Base-by-base conservation (phyloP, 179 eudicot species). In the Carnegiea gigantea region DNA sequence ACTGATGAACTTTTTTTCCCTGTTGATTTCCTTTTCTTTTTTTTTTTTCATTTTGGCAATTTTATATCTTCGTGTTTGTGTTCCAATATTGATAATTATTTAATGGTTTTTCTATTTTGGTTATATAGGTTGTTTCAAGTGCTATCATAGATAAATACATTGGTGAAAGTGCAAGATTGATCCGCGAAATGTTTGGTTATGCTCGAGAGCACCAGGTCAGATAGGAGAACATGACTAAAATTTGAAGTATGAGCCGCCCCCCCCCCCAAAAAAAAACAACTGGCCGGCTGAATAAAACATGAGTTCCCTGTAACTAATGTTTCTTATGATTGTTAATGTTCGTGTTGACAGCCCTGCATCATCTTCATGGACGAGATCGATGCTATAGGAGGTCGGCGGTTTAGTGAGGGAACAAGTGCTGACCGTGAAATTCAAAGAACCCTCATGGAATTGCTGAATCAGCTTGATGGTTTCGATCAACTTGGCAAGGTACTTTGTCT, bases 181-280 rank as follows among this genome's bases (percentile, higher is more conserved):
- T 97, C 81, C 92, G 99, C 85, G 99, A 97, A 90, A 97, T 97
- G 99, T 97, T 97, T 73, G 84, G 86, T 14, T 97, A 97, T 84
- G 99, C 99, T 23, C 95, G 99, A 77, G 99, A 97, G 49, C 99
- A 97, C 87, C 98, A 97, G 90, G 99, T 97, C 74, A 77, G 89
- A 79, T 67, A 36, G 20, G 12, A 12, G 75, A 57, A 21, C 9
- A 74, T 4, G 36, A 46, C 72, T 71, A 9, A 49, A 14, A 9
- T 49, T 49, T 49, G 11, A 49, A 49, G n/a, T n/a, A 49, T 14
- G 54, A 49, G 54, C 6, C 6, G 6, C 51, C 51, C 10, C 51
- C 51, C 10, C 10, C 10, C n/a, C 30, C 30, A 28, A 28, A 28
- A 28, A 28, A 28, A 28, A 28, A 28, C 30, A 28, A 28, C 30